Evolutionary conservation across 1,139 yeast genomes (phyloP).

Genomic region (Saccharomyces hybrid): DNA sequence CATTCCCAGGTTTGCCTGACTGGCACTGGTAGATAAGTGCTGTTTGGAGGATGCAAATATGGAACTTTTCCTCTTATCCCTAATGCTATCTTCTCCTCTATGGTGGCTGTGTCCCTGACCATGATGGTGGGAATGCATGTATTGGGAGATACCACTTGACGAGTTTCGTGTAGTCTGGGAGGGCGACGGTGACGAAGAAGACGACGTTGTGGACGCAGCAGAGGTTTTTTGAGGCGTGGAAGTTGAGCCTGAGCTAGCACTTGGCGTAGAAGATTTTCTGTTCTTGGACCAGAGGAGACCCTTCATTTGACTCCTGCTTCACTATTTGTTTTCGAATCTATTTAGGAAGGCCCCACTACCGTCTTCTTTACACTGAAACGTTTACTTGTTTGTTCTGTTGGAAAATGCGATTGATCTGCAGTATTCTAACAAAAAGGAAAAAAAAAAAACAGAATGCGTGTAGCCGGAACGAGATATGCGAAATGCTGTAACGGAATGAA

Average conservation of each 20-base stretch:
- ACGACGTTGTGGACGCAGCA: constrained; percentile 1
- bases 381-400: neutral
- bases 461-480: neutral
- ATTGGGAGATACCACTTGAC: neutral
- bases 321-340: neutral
- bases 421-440: neutral
- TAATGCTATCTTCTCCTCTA: neutral
- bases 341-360: neutral
- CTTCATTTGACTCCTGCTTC: constrained; percentile 7
- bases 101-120: neutral
- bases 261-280: constrained; percentile 7
- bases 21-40: constrained; percentile 3
- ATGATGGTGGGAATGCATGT: neutral
- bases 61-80: constrained; percentile 4
- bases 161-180: neutral
- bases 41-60: constrained; percentile 2
- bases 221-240: constrained; percentile 4
- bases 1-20: neutral
- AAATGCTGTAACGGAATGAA: neutral
- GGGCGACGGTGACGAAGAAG: neutral
- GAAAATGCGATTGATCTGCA: neutral
- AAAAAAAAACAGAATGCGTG: neutral
- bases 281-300: constrained; percentile 12
- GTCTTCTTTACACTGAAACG: neutral
- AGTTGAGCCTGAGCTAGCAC: neutral